A percentile compares a stretch with the other conserved stretches of the same genome.
Evolutionary conservation across 768 basidiomycete genomes (phyloP).

Genomic region (Russula virescens): DNA sequence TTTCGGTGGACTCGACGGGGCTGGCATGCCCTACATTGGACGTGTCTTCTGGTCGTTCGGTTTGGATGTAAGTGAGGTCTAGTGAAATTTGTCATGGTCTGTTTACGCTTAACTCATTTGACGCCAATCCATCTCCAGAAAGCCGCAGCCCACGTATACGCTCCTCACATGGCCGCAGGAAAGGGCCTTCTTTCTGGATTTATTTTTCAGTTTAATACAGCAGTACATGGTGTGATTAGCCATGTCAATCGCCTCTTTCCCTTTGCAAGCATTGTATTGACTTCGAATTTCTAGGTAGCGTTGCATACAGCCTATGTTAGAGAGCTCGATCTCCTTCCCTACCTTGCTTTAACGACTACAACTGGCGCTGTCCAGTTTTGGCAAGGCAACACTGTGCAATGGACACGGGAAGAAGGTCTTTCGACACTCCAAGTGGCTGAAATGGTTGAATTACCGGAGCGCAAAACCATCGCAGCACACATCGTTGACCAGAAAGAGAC

Average conservation of each 20-base stretch:
- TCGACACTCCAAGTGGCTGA: slow-evolving; percentile 56
- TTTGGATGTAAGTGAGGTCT: slow-evolving; percentile 40
- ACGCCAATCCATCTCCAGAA: slow-evolving; percentile 35
- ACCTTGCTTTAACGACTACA: slow-evolving; percentile 57
- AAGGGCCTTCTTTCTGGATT: slow-evolving; percentile 46
- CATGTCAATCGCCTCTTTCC: slow-evolving; percentile 43
- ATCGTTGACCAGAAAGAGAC: slow-evolving; percentile 38
- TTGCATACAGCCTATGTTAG: slow-evolving; percentile 44
- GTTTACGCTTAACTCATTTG: neutral
- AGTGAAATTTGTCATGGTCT: neutral
- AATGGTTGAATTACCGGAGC: slow-evolving; percentile 75
- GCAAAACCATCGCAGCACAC: slow-evolving; percentile 34
- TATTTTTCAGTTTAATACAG: slow-evolving; percentile 60
- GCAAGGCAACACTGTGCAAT: slow-evolving; percentile 53
- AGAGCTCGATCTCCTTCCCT: slow-evolving; percentile 34
- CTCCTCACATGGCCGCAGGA: slow-evolving; percentile 42
- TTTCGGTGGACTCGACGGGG: slow-evolving; percentile 47
- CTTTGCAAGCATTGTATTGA: slow-evolving; percentile 3
- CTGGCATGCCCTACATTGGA: slow-evolving; percentile 50
- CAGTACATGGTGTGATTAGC: slow-evolving; percentile 57
- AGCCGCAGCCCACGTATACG: slow-evolving; percentile 49
- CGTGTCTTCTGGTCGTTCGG: slow-evolving; percentile 63
- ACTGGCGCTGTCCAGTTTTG: slow-evolving; percentile 75
- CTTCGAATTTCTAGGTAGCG: slow-evolving; percentile 37
- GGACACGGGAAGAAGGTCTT: slow-evolving; percentile 80